A percentile compares a stretch with the other conserved stretches of the same genome.
These are phyloP conservation scores for Verticillium longisporum DNA, from an alignment of 2,329 filamentous ascomycete genomes.

Conservation along the genomic window DNA sequence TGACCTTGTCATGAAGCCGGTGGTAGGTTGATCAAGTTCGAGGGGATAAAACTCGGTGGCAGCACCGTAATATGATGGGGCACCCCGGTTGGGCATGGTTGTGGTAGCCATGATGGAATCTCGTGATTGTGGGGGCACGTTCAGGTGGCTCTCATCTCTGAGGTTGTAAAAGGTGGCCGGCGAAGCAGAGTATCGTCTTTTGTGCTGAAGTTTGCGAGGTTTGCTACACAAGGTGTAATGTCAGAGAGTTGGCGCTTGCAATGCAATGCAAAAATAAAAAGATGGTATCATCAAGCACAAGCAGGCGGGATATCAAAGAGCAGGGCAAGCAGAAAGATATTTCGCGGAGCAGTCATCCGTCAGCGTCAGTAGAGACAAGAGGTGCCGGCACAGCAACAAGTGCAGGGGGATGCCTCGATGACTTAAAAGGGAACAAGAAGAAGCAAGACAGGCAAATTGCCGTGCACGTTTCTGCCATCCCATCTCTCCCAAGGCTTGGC, in stretches of 20 bases:
- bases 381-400: background rate
- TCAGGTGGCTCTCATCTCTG: constrained; percentile 10
- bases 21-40: constrained; percentile 6
- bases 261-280: background rate
- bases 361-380: background rate
- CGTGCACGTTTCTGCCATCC: constrained; percentile 1
- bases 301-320: background rate
- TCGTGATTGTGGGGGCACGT: constrained; percentile 6
- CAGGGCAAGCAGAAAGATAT: background rate
- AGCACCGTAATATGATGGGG: constrained; percentile 11
- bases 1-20: background rate
- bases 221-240: constrained; percentile 3
- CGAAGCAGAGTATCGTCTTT: constrained; percentile 10
- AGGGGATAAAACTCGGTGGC: constrained; percentile 7
- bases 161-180: constrained; percentile 5
- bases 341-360: background rate
- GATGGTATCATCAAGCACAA: background rate
- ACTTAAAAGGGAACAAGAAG: background rate
- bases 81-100: constrained; percentile 6
- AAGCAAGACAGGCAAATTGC: background rate
- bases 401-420: background rate
- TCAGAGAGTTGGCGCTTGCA: constrained; percentile 1
- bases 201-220: constrained; percentile 10
- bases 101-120: constrained; percentile 2
- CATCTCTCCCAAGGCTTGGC: background rate